These are phyloP conservation scores for Coffea canephora DNA, from an alignment of 257 asterid genomes.

Conservation along the genomic window DNA sequence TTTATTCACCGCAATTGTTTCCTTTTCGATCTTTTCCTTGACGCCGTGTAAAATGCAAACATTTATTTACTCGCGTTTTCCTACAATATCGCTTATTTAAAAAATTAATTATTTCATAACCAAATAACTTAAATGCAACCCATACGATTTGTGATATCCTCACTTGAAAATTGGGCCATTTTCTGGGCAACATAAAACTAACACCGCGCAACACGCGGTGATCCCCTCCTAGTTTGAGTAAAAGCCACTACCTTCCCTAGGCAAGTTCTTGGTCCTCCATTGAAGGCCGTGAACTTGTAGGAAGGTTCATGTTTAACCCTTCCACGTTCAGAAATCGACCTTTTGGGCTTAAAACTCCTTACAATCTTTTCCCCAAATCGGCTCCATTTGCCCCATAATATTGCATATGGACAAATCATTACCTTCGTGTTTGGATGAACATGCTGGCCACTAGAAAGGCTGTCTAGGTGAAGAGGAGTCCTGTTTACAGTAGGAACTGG, in stretches of 20 bases:
- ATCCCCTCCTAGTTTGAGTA: slow-evolving; percentile 26
- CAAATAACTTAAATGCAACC: too few relatives aligned
- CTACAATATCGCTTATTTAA: too few relatives aligned
- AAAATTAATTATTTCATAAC: too few relatives aligned
- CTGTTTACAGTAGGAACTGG: slow-evolving; percentile 51
- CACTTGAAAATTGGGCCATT: too few relatives aligned
- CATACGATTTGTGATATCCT: too few relatives aligned
- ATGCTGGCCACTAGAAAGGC: slow-evolving; percentile 42
- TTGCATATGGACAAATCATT: slow-evolving; percentile 38
- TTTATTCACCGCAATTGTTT: too few relatives aligned
- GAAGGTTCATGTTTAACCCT: slow-evolving; percentile 46
- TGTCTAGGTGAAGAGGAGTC: slow-evolving; percentile 32
- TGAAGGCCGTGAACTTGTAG: slow-evolving; percentile 47
- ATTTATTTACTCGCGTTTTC: too few relatives aligned
- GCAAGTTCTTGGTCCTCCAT: slow-evolving; percentile 58
- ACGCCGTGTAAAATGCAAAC: too few relatives aligned
- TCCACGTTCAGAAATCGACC: slow-evolving; percentile 48
- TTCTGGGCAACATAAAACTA: too few relatives aligned
- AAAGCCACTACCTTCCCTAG: slow-evolving; percentile 62
- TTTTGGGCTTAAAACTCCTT: slow-evolving; percentile 46
- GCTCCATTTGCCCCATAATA: slow-evolving; percentile 38
- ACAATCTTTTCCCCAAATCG: slow-evolving; percentile 43
- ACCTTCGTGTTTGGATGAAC: slow-evolving; percentile 36
- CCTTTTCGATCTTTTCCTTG: too few relatives aligned
- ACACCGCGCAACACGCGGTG: too few relatives aligned